Base-by-base conservation (phyloP, 2,329 filamentous ascomycete genomes). In the Aspergillus persii region DNA sequence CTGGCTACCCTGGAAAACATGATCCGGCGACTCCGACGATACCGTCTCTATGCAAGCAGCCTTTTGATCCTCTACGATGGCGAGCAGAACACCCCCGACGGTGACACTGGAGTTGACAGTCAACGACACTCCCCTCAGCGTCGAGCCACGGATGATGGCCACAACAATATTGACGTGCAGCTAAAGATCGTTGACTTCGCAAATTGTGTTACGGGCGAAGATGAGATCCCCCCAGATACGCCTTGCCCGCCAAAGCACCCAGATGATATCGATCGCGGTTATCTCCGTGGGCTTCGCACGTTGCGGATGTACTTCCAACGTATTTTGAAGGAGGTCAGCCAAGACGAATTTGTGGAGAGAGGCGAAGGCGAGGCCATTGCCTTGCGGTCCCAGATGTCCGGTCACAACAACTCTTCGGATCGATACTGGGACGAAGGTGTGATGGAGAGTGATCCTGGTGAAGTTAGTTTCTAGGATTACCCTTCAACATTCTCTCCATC, bases 171-270 rank as follows among this genome's bases (percentile, higher is more conserved):
- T 6, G 71, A 77, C 4, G 80, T 83, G 50, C 91, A 96, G 74
- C 88, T 99, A 78, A 97, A 97, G 77, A 96, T 99, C 74, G 94
- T 96, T 58, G 95, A 99, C 76, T 99, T 99, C 79, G 95, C 95
- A 63, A 99, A 99, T 74, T 97, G 94, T 70, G 88, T 98, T 39
- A 98, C 93, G 1, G 90, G 91, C 3, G 89, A 95, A 65, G 92
- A 96, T 69, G 73, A 77, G 53, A 69, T 85, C 3, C 77, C 83
- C 1, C 77, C 87, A 9, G 81, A 86, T 60, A 77, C 81, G 1
- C 77, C 81, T 18, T 97, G 94, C 67, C 95, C 95, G 12, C 95
- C 95, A 4, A 84, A 86, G 60, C 86, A 96, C 70, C 91, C 91
- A 0, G 79, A 89, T 39, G 88, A 91, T 61, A 88, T 96, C 6